These are phyloP conservation scores for Alternaria ventricosa DNA, from an alignment of 2,329 filamentous ascomycete species.

Conservation along the genomic window DNA sequence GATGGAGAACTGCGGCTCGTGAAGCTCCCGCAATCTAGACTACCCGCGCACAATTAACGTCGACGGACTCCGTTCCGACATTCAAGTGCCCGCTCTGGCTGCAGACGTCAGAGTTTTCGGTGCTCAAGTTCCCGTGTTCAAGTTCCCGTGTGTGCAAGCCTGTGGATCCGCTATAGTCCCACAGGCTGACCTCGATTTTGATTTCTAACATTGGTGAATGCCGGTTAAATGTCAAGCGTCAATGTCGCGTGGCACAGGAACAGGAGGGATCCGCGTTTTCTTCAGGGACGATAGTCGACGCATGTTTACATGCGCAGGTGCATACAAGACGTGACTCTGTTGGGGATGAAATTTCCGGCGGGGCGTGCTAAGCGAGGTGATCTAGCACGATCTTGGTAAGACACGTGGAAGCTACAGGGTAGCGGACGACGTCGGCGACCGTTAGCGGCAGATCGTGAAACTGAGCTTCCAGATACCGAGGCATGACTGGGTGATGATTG, in stretches of 20 bases:
- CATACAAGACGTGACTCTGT: constrained; percentile 5
- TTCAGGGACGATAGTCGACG: constrained; percentile 2
- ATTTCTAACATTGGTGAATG: background rate
- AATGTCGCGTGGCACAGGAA: constrained; percentile 11
- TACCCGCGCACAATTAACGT: background rate
- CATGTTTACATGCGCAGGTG: background rate
- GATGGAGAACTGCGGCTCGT: background rate
- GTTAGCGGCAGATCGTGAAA: constrained; percentile 15
- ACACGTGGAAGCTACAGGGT: constrained; percentile 12
- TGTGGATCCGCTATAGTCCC: background rate
- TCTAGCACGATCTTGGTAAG: constrained; percentile 9
- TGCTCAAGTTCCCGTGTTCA: background rate
- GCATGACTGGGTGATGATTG: background rate
- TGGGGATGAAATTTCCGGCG: constrained; percentile 11
- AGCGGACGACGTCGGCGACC: constrained; percentile 12
- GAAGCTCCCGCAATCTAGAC: background rate
- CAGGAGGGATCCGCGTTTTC: constrained; percentile 13
- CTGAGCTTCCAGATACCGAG: constrained; percentile 8
- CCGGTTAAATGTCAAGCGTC: background rate
- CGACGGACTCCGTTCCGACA: background rate
- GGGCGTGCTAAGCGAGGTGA: constrained; percentile 2
- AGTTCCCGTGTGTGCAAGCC: background rate
- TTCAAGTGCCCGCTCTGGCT: background rate
- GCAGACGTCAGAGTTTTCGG: constrained; percentile 4
- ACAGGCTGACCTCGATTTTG: background rate